Base-by-base conservation (phyloP, 306 rosid genomes). In the Begonia masoniana region DNA sequence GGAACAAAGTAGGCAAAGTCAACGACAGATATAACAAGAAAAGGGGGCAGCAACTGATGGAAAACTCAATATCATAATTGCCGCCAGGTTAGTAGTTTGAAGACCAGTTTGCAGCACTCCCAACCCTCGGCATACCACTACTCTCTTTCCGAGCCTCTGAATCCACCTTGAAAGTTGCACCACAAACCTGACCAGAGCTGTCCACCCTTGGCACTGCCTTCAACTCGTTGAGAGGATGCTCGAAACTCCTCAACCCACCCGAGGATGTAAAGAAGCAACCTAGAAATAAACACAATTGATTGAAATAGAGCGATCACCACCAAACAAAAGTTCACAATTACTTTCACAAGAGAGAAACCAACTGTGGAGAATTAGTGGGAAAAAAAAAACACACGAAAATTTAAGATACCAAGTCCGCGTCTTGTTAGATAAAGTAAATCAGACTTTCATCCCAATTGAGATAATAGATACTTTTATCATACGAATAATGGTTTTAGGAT, bases 91-190 rank as follows among this genome's bases (percentile, higher is more conserved):
- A 91, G 54, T 74, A 83, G 71, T 83, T 60, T 39, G 79, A 8
- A 5, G 99, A 81, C 99, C 99, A 91, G 74, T 91, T 81, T 63
- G 96, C 94, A 46, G 99, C 93, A 78, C 99, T 85, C 64, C 96
- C 99, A 43, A 91, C 99, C 73, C 99, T 79, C 1, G 99, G 94
- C 84, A 91, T 91, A 70, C 99, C 95, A 46, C 73, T 48, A 19
- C 58, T 10, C 64, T 86, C 99, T 80, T 87, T 91, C 60, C 82
- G 78, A 24, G 76, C 58, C 4, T 76, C 80, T 1, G 70, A 80
- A 61, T 91, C 99, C 58, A 91, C 99, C 57, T 78, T 71, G 80
- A 91, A 91, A 65, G 60, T 86, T 19, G 88, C 81, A 70, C 99
- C 99, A n/a, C 88, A 86, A 53, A 86, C 62, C 43, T 91, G 56